phyloP scores from a whole-genome alignment of 2,329 filamentous ascomycete species.

The Thyridium curvatum region DNA sequence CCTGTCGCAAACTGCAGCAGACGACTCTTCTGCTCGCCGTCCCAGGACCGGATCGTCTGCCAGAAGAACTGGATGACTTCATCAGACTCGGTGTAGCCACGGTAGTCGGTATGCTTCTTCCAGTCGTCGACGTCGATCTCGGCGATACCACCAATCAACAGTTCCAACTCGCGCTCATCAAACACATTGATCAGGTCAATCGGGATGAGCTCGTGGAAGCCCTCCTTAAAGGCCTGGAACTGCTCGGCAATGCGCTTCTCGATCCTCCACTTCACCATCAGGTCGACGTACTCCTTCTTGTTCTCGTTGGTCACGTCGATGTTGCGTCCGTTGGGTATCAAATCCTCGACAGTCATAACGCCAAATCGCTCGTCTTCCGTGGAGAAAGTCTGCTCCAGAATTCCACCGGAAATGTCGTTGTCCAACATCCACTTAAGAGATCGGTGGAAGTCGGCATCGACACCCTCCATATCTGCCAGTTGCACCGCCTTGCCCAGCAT shows the following conservation, averaged over 20 bases:
- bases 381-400: slow-evolving; percentile 91
- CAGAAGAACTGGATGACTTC: slow-evolving; percentile 98
- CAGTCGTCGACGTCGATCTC: slow-evolving; percentile 99
- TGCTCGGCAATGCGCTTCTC: slow-evolving; percentile 97
- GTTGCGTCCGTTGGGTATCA: slow-evolving; percentile 83
- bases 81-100: slow-evolving; percentile 95
- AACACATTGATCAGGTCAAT: slow-evolving; percentile 97
- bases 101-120: slow-evolving; percentile 99
- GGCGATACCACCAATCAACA: slow-evolving; percentile 97
- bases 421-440: slow-evolving; percentile 97
- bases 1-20: slow-evolving; percentile 95
- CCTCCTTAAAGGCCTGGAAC: slow-evolving; percentile 95
- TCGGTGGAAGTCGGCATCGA: slow-evolving; percentile 95
- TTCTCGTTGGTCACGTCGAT: slow-evolving; percentile 98
- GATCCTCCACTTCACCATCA: slow-evolving; percentile 99
- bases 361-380: slow-evolving; percentile 97
- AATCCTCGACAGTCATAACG: slow-evolving; percentile 86
- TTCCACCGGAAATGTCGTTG: slow-evolving; percentile 88
- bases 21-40: slow-evolving; percentile 96
- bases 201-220: slow-evolving; percentile 96
- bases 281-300: slow-evolving; percentile 96
- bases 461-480: slow-evolving; percentile 95
- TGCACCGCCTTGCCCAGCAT: slow-evolving; percentile 88
- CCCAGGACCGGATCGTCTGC: slow-evolving; percentile 95
- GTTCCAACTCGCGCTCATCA: slow-evolving; percentile 92